A percentile compares a stretch with the other conserved stretches of the same genome.
Conservation (phyloP, 2,329 filamentous ascomycete genomes). For the Chaetomiaceae sp. region DNA sequence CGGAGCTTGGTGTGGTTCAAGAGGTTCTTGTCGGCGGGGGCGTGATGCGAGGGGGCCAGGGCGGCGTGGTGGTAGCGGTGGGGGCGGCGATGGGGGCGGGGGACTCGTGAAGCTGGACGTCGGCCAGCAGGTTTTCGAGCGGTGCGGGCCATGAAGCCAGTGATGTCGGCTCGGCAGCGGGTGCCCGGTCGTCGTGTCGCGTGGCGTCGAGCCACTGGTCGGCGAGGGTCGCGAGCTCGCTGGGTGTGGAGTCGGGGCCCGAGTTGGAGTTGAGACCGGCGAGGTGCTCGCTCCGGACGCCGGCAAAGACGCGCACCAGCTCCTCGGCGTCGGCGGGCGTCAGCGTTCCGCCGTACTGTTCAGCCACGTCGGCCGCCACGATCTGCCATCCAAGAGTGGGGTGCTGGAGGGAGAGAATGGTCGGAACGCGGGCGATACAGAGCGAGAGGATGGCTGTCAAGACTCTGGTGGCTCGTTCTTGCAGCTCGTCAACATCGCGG, state of each 20-base stretch:
- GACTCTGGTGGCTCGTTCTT: too few species aligned
- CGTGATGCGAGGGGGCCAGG: too few species aligned
- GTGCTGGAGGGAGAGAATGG: not conserved
- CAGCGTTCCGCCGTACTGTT: not conserved
- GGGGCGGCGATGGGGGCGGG: too few species aligned
- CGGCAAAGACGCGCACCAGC: not conserved
- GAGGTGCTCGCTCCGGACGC: not conserved
- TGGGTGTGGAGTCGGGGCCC: not conserved
- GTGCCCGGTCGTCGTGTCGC: not conserved
- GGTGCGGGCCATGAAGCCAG: not conserved
- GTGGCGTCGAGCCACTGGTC: constrained; percentile 2
- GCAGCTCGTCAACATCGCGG: too few species aligned
- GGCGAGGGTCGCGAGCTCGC: not conserved
- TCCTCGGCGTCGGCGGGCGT: not conserved
- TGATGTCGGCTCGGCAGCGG: not conserved
- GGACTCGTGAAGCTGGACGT: too few species aligned
- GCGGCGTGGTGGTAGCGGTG: too few species aligned
- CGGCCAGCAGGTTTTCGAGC: too few species aligned
- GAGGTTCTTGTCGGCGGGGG: too few species aligned
- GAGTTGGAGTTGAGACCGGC: not conserved
- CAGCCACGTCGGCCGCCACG: not conserved
- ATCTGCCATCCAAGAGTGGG: not conserved
- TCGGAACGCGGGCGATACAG: not conserved
- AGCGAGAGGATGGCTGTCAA: too few species aligned
- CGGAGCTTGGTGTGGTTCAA: too few species aligned